phyloP scores from a whole-genome alignment of 2,329 filamentous ascomycete species.

The Beauveria asiatica region DNA sequence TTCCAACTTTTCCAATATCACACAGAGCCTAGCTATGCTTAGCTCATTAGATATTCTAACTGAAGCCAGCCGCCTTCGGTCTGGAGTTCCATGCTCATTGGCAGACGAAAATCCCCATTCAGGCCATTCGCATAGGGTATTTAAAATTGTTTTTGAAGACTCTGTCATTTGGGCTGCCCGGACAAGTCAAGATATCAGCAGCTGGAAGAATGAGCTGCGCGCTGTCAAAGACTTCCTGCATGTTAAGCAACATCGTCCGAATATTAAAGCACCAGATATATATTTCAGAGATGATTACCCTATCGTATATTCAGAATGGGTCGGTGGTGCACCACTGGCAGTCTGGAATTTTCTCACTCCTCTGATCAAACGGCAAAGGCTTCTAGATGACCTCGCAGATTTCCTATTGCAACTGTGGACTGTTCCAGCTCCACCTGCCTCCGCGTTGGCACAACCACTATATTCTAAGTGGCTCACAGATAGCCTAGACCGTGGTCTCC shows the following conservation, averaged over 20 bases:
- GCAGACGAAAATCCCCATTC: background rate
- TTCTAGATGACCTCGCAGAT: background rate
- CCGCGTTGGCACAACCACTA: background rate
- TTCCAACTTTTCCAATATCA: background rate
- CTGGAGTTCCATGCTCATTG: background rate
- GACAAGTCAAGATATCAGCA: background rate
- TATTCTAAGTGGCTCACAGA: slow-evolving; percentile 3
- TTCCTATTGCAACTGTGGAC: slow-evolving; percentile 6
- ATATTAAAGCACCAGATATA: background rate
- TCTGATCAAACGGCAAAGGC: background rate
- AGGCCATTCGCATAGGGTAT: background rate
- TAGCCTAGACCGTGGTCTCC: slow-evolving; percentile 1
- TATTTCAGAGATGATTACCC: background rate
- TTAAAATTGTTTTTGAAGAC: background rate
- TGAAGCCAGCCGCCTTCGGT: background rate
- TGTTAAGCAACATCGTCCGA: background rate
- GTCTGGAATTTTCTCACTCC: background rate
- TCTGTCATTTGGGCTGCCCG: background rate
- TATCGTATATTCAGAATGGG: background rate
- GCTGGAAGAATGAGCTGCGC: background rate
- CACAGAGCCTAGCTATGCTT: background rate
- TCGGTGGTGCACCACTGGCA: background rate
- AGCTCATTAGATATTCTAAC: background rate
- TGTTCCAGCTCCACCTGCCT: background rate
- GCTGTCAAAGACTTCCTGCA: background rate